A percentile compares a stretch with the other conserved stretches of the same genome.
Conservation (phyloP, 2,329 filamentous ascomycete species). For the Monilinia fructigena region DNA sequence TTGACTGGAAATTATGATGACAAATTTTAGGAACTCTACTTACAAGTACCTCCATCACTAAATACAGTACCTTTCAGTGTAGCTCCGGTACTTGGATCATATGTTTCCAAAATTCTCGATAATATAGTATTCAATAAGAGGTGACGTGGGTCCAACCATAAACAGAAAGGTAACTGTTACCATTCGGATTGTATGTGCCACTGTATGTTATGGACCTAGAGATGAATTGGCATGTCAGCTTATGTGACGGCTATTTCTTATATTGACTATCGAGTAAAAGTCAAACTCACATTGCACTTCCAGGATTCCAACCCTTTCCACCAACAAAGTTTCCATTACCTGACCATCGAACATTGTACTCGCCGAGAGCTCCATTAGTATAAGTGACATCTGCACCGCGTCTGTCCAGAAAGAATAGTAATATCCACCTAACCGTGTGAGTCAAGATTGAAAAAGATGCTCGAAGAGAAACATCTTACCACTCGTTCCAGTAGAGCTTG, state of each 20-base stretch:
- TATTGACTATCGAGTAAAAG: neutral
- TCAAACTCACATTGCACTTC: constrained; percentile 32
- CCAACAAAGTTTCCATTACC: constrained; percentile 49
- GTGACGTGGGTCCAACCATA: constrained; percentile 53
- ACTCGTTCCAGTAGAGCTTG: constrained; percentile 18
- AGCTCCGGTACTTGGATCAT: constrained; percentile 50
- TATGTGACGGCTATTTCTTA: neutral
- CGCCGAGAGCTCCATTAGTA: constrained; percentile 52
- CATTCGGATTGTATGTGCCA: constrained; percentile 44
- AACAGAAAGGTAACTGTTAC: constrained; percentile 54
- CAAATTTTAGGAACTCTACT: neutral
- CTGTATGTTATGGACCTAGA: constrained; percentile 44
- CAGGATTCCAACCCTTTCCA: constrained; percentile 52
- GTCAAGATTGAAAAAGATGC: neutral
- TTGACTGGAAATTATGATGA: no score
- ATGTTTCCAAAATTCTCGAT: constrained; percentile 53
- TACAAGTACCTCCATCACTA: constrained; percentile 53
- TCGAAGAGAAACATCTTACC: neutral
- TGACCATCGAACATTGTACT: constrained; percentile 52
- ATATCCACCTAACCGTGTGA: constrained; percentile 25
- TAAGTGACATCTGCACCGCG: constrained; percentile 49
- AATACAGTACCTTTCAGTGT: constrained; percentile 51
- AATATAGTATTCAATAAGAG: constrained; percentile 48
- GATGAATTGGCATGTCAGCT: neutral
- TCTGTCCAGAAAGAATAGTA: constrained; percentile 63